Conservation (phyloP, 2,329 filamentous ascomycete species). For the Fusarium phyllophilum region DNA sequence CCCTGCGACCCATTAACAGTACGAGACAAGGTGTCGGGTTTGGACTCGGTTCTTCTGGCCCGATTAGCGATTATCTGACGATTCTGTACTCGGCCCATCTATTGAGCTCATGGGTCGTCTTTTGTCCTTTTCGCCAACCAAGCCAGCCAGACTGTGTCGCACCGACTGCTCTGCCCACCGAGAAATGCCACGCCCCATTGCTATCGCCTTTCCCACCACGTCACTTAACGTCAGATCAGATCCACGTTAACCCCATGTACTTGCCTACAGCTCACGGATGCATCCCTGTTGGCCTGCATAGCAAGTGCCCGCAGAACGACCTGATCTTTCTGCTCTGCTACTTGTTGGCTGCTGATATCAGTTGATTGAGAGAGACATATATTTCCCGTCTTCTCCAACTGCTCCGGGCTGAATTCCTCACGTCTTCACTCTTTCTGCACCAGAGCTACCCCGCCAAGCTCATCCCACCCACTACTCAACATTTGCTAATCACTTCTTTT, state of each 20-base stretch:
- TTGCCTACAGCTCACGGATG: conserved; percentile 23
- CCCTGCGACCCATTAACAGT: conserved; percentile 4
- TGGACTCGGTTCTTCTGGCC: conserved; percentile 29
- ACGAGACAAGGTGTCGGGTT: background rate
- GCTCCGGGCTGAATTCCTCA: conserved; percentile 16
- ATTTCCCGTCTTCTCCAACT: conserved; percentile 27
- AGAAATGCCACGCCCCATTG: conserved; percentile 41
- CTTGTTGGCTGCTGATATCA: conserved; percentile 14
- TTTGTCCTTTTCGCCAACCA: conserved; percentile 24
- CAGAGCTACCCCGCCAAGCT: conserved; percentile 39
- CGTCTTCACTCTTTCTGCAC: conserved; percentile 21
- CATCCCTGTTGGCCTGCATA: conserved; percentile 39
- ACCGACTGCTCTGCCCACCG: conserved; percentile 40
- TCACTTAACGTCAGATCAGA: conserved; percentile 45
- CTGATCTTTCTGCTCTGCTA: conserved; percentile 22
- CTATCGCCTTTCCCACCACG: conserved; percentile 42
- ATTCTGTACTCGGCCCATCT: conserved; percentile 35
- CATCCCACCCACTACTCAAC: conserved; percentile 7
- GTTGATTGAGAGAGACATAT: conserved; percentile 34
- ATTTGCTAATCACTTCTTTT: conserved; percentile 37
- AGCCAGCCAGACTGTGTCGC: conserved; percentile 29
- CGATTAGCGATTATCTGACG: conserved; percentile 39
- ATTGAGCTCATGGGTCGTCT: conserved; percentile 31
- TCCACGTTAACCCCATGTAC: conserved; percentile 39
- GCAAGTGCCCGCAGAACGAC: conserved; percentile 38